Evolutionary conservation across 2,329 filamentous ascomycete species (phyloP), one percentile per base, ranked within the genome.

Genomic region (Botryosphaeria dothidea): DNA sequence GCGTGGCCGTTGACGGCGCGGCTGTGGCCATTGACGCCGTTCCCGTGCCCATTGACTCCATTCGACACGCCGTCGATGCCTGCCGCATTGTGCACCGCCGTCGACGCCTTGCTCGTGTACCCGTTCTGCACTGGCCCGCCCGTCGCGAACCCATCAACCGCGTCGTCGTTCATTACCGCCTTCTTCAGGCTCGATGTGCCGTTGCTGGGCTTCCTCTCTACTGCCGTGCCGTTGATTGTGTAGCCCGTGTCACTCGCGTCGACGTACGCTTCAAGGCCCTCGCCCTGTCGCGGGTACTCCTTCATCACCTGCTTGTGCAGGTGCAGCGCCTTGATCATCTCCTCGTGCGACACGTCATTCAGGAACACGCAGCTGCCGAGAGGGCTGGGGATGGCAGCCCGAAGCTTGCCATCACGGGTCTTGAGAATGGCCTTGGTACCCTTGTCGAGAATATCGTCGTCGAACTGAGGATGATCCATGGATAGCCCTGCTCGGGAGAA

Each of bases 401-500:
- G 84, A 9, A 92, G 81, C 71, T 85, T 81, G 36, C 89, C 89
- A 68, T 92, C 89, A 13, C 90, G 83, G 0, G 89, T 92, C 80
- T 88, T 90, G 57, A 92, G 78, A 67, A 92, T 92, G 13, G 89
- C 89, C 15, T 85, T 79, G 1, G 89, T 92, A 2, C 83, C 89
- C 70, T 86, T 86, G 60, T 88, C 85, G 9, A 92, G 83, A 27
- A 91, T 82, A 0, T 85, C 81, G 62, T 88, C 87, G 69, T 90
- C 84, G 71, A 91, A 92, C 41, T 88, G 80, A 6, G 84, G 81
- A 71, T 92, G 89, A 66, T 92, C 89, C 82, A 92, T 91, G 21
- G 88, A 88, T 0, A 92, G 82, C 21, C 90, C 89, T 5, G 88
- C 88, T 49, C 88, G 83, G 0, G 88, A 91, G 77, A 92, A 91